Conservation (phyloP, 805 yeast species). For the Cyberlindnera amylophila region DNA sequence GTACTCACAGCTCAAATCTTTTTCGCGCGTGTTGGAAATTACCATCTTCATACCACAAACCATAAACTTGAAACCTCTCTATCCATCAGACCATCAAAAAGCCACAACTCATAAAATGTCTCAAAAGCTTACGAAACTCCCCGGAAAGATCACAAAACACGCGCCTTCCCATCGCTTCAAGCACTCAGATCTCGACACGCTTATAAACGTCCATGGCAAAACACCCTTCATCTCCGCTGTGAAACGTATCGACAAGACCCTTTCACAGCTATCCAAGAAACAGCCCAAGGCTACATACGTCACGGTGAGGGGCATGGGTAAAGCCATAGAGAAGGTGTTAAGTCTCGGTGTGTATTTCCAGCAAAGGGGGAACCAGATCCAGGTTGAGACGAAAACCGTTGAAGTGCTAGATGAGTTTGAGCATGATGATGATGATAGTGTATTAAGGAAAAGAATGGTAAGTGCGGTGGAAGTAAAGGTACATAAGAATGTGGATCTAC, state of each 20-base stretch:
- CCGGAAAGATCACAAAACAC: conserved; percentile 47
- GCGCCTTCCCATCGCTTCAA: conserved; percentile 45
- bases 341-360: conserved; percentile 59
- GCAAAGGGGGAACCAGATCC: conserved; percentile 48
- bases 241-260: conserved; percentile 54
- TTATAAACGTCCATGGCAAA: conserved; percentile 53
- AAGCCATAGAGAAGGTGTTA: conserved; percentile 59
- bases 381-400: conserved; percentile 58
- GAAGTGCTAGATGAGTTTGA: conserved; percentile 70
- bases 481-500: conserved; percentile 17
- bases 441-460: conserved; percentile 33
- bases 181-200: conserved; percentile 42
- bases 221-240: conserved; percentile 76
- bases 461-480: conserved; percentile 43
- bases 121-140: conserved; percentile 4
- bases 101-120: not conserved
- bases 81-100: not conserved
- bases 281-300: conserved; percentile 43
- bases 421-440: conserved; percentile 30
- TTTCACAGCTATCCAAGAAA: conserved; percentile 44
- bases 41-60: too few relatives aligned
- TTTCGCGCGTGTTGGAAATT: too few relatives aligned
- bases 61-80: too few relatives aligned
- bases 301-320: conserved; percentile 72
- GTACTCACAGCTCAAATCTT: too few relatives aligned